These are phyloP conservation scores for Pyrenula massariospora DNA, from an alignment of 495 filamentous ascomycete species.

Conservation along the genomic window DNA sequence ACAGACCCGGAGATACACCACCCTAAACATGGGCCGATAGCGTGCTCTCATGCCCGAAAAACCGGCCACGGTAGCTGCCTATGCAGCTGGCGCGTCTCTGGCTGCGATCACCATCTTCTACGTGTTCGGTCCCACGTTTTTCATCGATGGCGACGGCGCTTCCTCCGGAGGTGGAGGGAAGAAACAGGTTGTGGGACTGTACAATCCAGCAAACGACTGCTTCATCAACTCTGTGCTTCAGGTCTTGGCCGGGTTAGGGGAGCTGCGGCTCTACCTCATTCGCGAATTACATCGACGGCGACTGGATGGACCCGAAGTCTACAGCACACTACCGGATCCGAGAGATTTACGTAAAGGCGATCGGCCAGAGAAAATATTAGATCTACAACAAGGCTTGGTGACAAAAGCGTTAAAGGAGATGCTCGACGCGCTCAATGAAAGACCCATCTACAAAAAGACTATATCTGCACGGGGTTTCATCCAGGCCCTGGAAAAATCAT, in stretches of 20 bases:
- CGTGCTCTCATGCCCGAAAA: conserved; percentile 66
- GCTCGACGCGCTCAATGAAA: conserved; percentile 84
- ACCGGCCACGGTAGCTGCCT: conserved; percentile 74
- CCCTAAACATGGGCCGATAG: conserved; percentile 4
- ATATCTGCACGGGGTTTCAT: conserved; percentile 80
- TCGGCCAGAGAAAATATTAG: conserved; percentile 52
- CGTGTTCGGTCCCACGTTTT: conserved; percentile 91
- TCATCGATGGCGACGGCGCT: conserved; percentile 68
- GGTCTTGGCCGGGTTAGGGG: conserved; percentile 85
- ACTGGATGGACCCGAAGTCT: conserved; percentile 62
- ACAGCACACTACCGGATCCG: conserved; percentile 41
- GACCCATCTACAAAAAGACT: conserved; percentile 86
- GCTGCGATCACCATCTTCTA: conserved; percentile 94
- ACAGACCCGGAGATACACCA: no score
- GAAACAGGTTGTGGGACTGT: conserved; percentile 82
- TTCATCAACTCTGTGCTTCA: conserved; percentile 98
- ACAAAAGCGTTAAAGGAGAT: conserved; percentile 88
- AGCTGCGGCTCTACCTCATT: conserved; percentile 83
- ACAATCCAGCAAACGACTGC: conserved; percentile 93
- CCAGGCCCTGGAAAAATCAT: conserved; percentile 67
- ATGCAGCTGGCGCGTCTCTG: conserved; percentile 90
- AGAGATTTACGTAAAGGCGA: conserved; percentile 29
- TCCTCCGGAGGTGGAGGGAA: conserved; percentile 45
- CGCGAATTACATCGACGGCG: conserved; percentile 72
- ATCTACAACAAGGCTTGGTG: conserved; percentile 66